Evolutionary conservation across 2,329 filamentous ascomycete species (phyloP).

Genomic region (Monilinia aucupariae): DNA sequence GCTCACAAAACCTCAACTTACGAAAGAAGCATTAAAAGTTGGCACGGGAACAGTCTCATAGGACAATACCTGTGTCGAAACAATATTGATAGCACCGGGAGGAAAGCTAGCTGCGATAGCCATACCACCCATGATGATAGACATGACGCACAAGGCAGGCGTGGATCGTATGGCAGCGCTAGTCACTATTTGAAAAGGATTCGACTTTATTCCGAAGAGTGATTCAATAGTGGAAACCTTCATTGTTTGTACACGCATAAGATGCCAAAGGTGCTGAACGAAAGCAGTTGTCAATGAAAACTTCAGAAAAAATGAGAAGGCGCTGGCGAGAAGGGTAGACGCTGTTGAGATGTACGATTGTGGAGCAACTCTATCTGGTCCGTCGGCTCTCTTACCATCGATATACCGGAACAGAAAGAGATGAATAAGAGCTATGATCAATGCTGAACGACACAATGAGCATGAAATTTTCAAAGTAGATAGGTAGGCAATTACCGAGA

Average conservation of each 20-base stretch:
- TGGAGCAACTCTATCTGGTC: slow-evolving; percentile 20
- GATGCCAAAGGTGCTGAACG: slow-evolving; percentile 25
- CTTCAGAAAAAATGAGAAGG: slow-evolving; percentile 23
- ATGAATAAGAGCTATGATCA: slow-evolving; percentile 21
- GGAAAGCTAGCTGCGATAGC: slow-evolving; percentile 25
- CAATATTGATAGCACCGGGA: slow-evolving; percentile 26
- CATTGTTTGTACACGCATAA: slow-evolving; percentile 24
- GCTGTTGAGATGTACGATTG: slow-evolving; percentile 26
- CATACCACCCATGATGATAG: slow-evolving; percentile 20
- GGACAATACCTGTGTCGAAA: slow-evolving; percentile 3
- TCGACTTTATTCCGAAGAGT: slow-evolving; percentile 24
- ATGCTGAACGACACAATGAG: slow-evolving; percentile 19
- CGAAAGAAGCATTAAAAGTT: slow-evolving; percentile 27
- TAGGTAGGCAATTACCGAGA: too few species aligned
- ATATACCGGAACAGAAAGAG: slow-evolving; percentile 25
- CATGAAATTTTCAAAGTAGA: too few species aligned
- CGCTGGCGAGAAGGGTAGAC: slow-evolving; percentile 28
- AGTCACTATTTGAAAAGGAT: slow-evolving; percentile 21
- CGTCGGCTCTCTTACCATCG: slow-evolving; percentile 25
- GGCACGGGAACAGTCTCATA: slow-evolving; percentile 17
- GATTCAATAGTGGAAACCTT: slow-evolving; percentile 28
- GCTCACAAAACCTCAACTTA: slow-evolving; percentile 8
- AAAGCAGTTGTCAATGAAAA: slow-evolving; percentile 22
- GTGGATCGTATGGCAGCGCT: slow-evolving; percentile 19
- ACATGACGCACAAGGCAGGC: slow-evolving; percentile 22